Conservation (phyloP, 805 yeast genomes). For the Ogataea nitratoaversa region DNA sequence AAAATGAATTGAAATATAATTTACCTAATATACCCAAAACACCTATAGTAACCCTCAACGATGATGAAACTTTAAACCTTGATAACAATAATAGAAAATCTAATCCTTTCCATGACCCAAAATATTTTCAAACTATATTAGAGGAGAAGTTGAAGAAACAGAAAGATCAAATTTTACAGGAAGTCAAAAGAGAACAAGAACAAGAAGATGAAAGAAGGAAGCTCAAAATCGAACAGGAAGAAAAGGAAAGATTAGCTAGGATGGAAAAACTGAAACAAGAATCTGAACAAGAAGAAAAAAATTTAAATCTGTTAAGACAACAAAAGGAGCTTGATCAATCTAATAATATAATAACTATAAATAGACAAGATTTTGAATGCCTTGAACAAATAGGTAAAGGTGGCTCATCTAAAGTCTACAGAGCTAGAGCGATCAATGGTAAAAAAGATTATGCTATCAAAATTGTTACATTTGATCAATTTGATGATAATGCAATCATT, state of each 20-base stretch:
- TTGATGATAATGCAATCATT: constrained; percentile 65
- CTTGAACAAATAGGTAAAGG: constrained; percentile 84
- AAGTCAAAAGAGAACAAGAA: constrained; percentile 10
- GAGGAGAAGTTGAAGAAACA: constrained; percentile 19
- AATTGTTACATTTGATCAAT: constrained; percentile 74
- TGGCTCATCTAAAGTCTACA: constrained; percentile 88
- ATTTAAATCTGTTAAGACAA: neutral
- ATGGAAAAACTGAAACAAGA: neutral
- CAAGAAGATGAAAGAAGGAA: neutral
- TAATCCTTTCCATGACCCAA: constrained; percentile 3
- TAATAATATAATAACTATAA: constrained; percentile 34
- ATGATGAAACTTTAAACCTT: neutral
- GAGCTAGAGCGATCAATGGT: constrained; percentile 49
- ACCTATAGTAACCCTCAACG: neutral
- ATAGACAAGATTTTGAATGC: constrained; percentile 64
- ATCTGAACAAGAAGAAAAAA: neutral
- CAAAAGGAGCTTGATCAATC: constrained; percentile 5
- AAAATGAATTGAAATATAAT: neutral
- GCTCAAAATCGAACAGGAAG: neutral
- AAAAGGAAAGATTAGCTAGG: neutral
- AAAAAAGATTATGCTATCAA: constrained; percentile 73
- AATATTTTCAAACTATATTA: constrained; percentile 10
- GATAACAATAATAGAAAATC: neutral
- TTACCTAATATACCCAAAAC: neutral
- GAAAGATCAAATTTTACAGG: constrained; percentile 14